Conservation (phyloP, 2,329 filamentous ascomycete genomes). For the Xylariaceae sp. region DNA sequence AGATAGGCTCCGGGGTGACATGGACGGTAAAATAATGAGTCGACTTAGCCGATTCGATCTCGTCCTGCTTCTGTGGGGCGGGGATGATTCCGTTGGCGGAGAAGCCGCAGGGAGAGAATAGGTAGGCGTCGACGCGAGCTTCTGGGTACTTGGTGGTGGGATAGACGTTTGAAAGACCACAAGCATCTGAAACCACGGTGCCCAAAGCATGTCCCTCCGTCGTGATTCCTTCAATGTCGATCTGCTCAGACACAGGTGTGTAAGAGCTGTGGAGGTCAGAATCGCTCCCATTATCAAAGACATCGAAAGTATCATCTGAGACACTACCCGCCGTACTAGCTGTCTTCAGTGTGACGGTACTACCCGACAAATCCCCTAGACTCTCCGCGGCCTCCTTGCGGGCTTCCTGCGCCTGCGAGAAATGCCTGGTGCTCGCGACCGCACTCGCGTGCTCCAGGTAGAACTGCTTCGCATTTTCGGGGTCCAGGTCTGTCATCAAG, state of each 20-base stretch:
- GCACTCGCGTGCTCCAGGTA: conserved; percentile 73
- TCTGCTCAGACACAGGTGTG: conserved; percentile 53
- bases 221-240: conserved; percentile 69
- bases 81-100: conserved; percentile 95
- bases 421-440: conserved; percentile 78
- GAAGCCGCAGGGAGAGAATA: conserved; percentile 95
- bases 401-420: conserved; percentile 61
- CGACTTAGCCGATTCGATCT: conserved; percentile 43
- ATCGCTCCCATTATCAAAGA: conserved; percentile 67
- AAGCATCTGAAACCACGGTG: conserved; percentile 84
- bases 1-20: conserved; percentile 94
- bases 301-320: conserved; percentile 64
- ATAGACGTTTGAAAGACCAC: conserved; percentile 86
- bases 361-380: conserved; percentile 56
- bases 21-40: conserved; percentile 98
- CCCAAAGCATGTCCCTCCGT: conserved; percentile 93
- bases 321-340: conserved; percentile 37
- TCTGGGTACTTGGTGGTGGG: conserved; percentile 84
- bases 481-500: conserved; percentile 68
- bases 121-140: conserved; percentile 88
- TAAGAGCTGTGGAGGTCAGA: conserved; percentile 52
- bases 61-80: conserved; percentile 55
- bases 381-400: conserved; percentile 57
- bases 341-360: conserved; percentile 33
- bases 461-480: conserved; percentile 66